Percentiles rank a stretch among this genome's conserved stretches.
Evolutionary conservation across 148 eudicot genomes (phyloP).

Genomic region (Drosera capensis): DNA sequence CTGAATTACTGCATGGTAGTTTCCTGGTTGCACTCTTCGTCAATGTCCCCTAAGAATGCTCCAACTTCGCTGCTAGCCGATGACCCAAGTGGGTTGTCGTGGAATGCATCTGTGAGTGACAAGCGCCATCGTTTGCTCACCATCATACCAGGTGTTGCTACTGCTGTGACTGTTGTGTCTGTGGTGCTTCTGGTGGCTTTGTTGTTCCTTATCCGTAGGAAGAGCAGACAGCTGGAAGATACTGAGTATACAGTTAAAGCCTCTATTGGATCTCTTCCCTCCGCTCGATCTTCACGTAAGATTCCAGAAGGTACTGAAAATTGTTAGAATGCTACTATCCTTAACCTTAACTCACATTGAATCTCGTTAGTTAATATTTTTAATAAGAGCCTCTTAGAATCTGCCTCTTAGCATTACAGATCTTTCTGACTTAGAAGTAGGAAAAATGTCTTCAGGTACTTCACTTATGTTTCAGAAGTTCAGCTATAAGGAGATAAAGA

Average conservation of each 20-base stretch:
- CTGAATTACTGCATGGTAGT: slow-evolving; percentile 9
- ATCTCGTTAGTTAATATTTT: too few relatives aligned
- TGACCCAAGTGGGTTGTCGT: slow-evolving; percentile 43
- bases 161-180: slow-evolving; percentile 51
- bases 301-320: slow-evolving; percentile 40
- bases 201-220: slow-evolving; percentile 44
- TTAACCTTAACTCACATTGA: too few relatives aligned
- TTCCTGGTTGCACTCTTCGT: slow-evolving; percentile 27
- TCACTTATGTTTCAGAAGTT: slow-evolving; percentile 55
- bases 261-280: slow-evolving; percentile 13
- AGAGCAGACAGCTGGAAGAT: slow-evolving; percentile 49
- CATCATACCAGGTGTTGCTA: slow-evolving; percentile 41
- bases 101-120: slow-evolving; percentile 19
- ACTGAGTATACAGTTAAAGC: slow-evolving; percentile 25
- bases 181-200: slow-evolving; percentile 35
- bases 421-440: too few relatives aligned
- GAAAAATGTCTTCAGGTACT: too few relatives aligned
- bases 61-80: slow-evolving; percentile 43
- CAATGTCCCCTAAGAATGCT: slow-evolving; percentile 38
- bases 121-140: slow-evolving; percentile 32
- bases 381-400: too few relatives aligned
- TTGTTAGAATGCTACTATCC: too few relatives aligned
- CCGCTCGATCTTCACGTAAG: slow-evolving; percentile 31
- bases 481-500: slow-evolving; percentile 69
- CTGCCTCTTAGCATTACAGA: too few relatives aligned